phyloP scores from a whole-genome alignment of 805 yeast species.

The Myxozyma udenii region DNA sequence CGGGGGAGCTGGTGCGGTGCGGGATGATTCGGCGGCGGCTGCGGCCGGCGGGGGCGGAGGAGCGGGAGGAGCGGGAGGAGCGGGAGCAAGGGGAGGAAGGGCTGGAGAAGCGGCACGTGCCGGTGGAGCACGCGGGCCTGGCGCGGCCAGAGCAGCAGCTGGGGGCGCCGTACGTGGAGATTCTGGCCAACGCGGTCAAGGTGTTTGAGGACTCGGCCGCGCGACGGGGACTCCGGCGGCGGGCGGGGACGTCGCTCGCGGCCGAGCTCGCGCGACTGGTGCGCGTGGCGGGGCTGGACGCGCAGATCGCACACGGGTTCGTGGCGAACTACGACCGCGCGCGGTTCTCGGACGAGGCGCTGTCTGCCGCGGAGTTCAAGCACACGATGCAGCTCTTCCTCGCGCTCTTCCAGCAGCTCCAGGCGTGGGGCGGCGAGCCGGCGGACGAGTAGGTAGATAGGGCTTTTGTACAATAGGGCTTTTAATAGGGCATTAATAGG shows the following conservation, averaged over 20 bases:
- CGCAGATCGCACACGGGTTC: constrained; percentile 37
- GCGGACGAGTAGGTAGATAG: background rate
- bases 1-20: constrained; percentile 45
- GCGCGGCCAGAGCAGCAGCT: constrained; percentile 44
- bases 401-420: too few species aligned
- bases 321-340: constrained; percentile 61
- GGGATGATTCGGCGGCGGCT: constrained; percentile 43
- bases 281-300: constrained; percentile 36
- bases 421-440: background rate
- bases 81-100: background rate
- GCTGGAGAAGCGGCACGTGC: constrained; percentile 31
- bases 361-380: constrained; percentile 13
- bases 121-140: constrained; percentile 50
- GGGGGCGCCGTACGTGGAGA: constrained; percentile 35
- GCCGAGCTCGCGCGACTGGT: constrained; percentile 61
- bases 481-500: too few species aligned
- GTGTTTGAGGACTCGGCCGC: constrained; percentile 31
- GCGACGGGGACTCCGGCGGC: constrained; percentile 27
- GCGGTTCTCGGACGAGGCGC: constrained; percentile 50
- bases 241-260: constrained; percentile 49
- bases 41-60: constrained; percentile 46
- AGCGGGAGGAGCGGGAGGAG: too few species aligned
- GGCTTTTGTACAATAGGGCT: background rate
- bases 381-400: too few species aligned
- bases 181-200: constrained; percentile 32